Conservation (phyloP, 2,329 filamentous ascomycete genomes). For the Diaporthe amygdali region DNA sequence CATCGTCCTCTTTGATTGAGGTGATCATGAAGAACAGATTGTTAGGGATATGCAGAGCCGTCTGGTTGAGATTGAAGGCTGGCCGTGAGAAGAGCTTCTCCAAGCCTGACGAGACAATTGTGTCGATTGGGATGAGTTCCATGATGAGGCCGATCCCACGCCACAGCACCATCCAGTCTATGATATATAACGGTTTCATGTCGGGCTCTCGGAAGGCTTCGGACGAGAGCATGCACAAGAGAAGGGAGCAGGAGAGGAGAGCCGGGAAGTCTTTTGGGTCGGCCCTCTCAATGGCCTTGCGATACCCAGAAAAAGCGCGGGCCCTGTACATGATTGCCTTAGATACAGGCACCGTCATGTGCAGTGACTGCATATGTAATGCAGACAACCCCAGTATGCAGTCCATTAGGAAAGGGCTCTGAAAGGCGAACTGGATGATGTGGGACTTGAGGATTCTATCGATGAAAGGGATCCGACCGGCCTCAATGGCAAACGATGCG, state of each 20-base stretch:
- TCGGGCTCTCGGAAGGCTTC: slow-evolving; percentile 55
- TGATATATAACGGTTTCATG: slow-evolving; percentile 51
- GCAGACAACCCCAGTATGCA: slow-evolving; percentile 57
- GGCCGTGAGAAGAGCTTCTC: slow-evolving; percentile 55
- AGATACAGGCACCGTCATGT: slow-evolving; percentile 43
- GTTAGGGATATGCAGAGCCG: slow-evolving; percentile 48
- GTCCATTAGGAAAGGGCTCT: slow-evolving; percentile 60
- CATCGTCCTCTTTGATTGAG: slow-evolving; percentile 47
- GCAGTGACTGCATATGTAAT: slow-evolving; percentile 51
- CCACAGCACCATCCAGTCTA: slow-evolving; percentile 64
- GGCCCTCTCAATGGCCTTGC: slow-evolving; percentile 53
- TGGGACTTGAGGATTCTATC: slow-evolving; percentile 51
- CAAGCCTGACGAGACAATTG: slow-evolving; percentile 47
- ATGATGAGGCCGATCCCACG: slow-evolving; percentile 57
- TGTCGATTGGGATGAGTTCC: slow-evolving; percentile 39
- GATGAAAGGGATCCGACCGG: slow-evolving; percentile 38
- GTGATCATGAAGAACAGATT: slow-evolving; percentile 55
- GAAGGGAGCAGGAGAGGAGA: slow-evolving; percentile 55
- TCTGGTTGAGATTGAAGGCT: slow-evolving; percentile 49
- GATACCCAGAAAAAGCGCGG: slow-evolving; percentile 56
- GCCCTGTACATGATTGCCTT: slow-evolving; percentile 51
- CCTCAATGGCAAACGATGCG: slow-evolving; percentile 49
- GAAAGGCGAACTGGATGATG: slow-evolving; percentile 56
- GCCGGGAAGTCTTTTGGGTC: slow-evolving; percentile 52
- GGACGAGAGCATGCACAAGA: slow-evolving; percentile 56